Base-by-base conservation (phyloP, 2,329 filamentous ascomycete genomes). In the Cryphonectria nitschkei region DNA sequence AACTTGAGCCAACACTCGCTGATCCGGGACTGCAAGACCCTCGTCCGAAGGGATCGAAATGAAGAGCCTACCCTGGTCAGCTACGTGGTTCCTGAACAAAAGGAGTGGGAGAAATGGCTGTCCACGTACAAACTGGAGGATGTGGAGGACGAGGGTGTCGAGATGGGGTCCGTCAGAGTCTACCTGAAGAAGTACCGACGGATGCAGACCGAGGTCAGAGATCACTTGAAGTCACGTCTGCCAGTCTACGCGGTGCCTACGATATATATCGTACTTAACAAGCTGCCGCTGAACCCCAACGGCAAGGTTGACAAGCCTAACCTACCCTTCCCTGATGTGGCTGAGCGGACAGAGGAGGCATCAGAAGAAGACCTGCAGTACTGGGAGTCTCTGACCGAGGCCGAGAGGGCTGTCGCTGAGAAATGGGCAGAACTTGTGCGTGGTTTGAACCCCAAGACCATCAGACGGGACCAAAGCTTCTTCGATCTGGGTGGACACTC, bases 11-110 rank as follows among this genome's bases (percentile, higher is more conserved):
- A 90, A 61, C 89, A 93, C 81, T 89, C 88, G 0, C 82, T 97
- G 34, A 88, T 98, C 34, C 87, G 93, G 56, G 95, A 98, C 75
- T 94, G 92, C 80, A 90, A 93, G 75, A 98, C 95, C 0, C 83
- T 98, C 2, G 89, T 98, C 4, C 89, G 93, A 79, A 89, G 93
- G 81, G 91, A 97, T 81, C 90, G 91, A 76, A 89, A 94, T 78
- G 93, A 97, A 79, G 95, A 98, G 79, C 92, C 90, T 22, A 95
- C 88, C 0, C 84, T 98, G 29, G 93, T 97, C 76, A 97, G 91
- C 79, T 98, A 98, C 80, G 89, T 97, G 72, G 94, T 98, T 3
- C 94, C 95, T 13, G 92, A 97, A 76, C 86, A 90, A 80, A 86
- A 87, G 73, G 87, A 91, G 75, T 97, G 94, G 93, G 82, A 85